phyloP scores from a whole-genome alignment of 495 filamentous ascomycete genomes.

The Haplographium delicatum region DNA sequence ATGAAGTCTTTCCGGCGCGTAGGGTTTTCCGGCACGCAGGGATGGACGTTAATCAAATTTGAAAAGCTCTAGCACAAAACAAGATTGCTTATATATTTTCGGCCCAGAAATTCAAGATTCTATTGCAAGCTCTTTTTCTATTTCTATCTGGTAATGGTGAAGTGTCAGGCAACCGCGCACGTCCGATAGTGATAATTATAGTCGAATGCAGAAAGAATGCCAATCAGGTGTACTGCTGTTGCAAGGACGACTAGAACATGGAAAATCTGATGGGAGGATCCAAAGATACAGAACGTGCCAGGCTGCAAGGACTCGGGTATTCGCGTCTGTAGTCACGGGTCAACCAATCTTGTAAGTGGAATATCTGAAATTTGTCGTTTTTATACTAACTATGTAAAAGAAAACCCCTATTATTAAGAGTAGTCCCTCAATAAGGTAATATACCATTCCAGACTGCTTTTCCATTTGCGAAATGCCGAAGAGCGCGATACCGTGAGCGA shows the following conservation, averaged over 20 bases:
- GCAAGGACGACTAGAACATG: neutral
- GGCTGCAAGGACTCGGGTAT: slow-evolving; percentile 35
- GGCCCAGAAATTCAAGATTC: no score
- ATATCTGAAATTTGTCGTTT: no score
- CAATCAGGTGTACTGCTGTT: neutral
- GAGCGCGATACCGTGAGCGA: slow-evolving; percentile 38
- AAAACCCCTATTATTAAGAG: slow-evolving; percentile 31
- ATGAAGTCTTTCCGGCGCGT: no score
- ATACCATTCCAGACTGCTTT: slow-evolving; percentile 40
- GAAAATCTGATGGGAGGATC: slow-evolving; percentile 57
- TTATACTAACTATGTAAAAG: slow-evolving; percentile 41
- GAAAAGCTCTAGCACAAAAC: no score
- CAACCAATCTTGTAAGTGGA: neutral
- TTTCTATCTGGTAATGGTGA: no score
- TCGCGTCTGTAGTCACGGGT: slow-evolving; percentile 32
- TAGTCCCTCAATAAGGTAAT: slow-evolving; percentile 34
- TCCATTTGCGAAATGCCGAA: slow-evolving; percentile 37
- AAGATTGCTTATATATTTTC: no score
- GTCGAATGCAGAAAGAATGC: neutral
- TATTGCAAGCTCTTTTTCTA: no score
- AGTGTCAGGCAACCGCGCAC: no score
- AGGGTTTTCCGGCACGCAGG: no score
- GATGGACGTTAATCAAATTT: no score
- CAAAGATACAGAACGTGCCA: slow-evolving; percentile 54
- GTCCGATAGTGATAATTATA: neutral